phyloP scores from a whole-genome alignment of 495 filamentous ascomycete species.

The Talaromyces ruber region DNA sequence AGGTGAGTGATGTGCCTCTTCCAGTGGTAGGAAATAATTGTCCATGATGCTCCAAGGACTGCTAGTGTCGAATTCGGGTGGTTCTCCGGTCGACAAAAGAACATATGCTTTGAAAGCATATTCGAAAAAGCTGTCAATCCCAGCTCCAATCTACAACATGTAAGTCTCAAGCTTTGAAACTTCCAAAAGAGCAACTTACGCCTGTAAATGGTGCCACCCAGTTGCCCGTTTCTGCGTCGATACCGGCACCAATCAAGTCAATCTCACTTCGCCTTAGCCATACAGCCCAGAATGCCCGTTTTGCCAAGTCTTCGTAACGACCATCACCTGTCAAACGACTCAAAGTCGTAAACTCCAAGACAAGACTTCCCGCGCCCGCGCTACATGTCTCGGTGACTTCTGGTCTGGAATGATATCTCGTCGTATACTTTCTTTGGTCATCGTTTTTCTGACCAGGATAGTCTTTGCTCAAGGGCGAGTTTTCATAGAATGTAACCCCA shows the following conservation, averaged over 20 bases:
- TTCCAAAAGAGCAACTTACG: slow-evolving; percentile 21
- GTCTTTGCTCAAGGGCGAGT: slow-evolving; percentile 52
- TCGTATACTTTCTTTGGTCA: slow-evolving; percentile 26
- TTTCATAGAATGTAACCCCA: slow-evolving; percentile 83
- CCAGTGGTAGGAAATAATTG: slow-evolving; percentile 46
- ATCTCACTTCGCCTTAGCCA: slow-evolving; percentile 80
- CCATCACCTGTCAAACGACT: slow-evolving; percentile 82
- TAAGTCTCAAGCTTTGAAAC: neutral
- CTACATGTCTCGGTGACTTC: slow-evolving; percentile 95
- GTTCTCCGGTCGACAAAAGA: slow-evolving; percentile 61
- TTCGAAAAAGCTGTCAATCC: slow-evolving; percentile 96
- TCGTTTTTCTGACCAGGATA: slow-evolving; percentile 17
- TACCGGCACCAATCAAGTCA: slow-evolving; percentile 82
- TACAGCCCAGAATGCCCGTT: slow-evolving; percentile 90
- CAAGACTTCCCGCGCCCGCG: slow-evolving; percentile 87
- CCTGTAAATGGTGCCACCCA: slow-evolving; percentile 86
- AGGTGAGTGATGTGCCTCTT: slow-evolving; percentile 58
- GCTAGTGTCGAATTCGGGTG: slow-evolving; percentile 18
- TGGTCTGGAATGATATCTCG: slow-evolving; percentile 25
- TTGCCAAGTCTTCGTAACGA: slow-evolving; percentile 79
- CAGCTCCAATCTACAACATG: slow-evolving; percentile 64
- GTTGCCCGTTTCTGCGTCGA: slow-evolving; percentile 83
- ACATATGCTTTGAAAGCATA: slow-evolving; percentile 94
- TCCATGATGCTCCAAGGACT: slow-evolving; percentile 33
- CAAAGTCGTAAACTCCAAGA: slow-evolving; percentile 85